Percentiles rank a stretch among this genome's conserved stretches.
Evolutionary conservation across 768 basidiomycete genomes (phyloP).

Genomic region (Hericium rajendrae): DNA sequence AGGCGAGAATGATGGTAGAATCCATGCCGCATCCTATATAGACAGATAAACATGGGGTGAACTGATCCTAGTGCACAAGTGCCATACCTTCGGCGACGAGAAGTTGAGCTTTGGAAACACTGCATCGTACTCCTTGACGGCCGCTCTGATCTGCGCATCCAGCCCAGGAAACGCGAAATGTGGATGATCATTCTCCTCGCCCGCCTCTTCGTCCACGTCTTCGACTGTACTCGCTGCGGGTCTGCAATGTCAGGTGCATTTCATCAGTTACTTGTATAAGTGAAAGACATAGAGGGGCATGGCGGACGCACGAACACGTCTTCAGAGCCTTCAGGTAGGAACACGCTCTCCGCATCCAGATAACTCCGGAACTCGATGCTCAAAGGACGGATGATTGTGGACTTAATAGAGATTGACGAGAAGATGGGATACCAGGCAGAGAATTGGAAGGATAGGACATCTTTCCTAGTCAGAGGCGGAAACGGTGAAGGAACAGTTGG

Average conservation of each 20-base stretch:
- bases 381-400: slow-evolving; percentile 65
- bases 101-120: slow-evolving; percentile 97
- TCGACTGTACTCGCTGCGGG: slow-evolving; percentile 43
- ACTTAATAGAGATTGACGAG: slow-evolving; percentile 53
- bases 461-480: slow-evolving; percentile 38
- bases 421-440: slow-evolving; percentile 80
- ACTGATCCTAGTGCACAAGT: background rate
- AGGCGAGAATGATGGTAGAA: slow-evolving; percentile 74
- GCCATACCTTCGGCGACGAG: slow-evolving; percentile 76
- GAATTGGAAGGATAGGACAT: slow-evolving; percentile 68
- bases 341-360: slow-evolving; percentile 76
- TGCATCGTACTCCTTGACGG: slow-evolving; percentile 61
- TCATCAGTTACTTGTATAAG: too few relatives aligned
- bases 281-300: background rate
- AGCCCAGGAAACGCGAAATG: slow-evolving; percentile 72
- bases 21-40: slow-evolving; percentile 84
- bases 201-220: slow-evolving; percentile 37
- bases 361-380: slow-evolving; percentile 56
- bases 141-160: slow-evolving; percentile 59
- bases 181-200: slow-evolving; percentile 24
- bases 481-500: slow-evolving; percentile 25
- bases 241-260: slow-evolving; percentile 23
- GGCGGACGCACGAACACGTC: slow-evolving; percentile 42
- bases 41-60: background rate
- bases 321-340: slow-evolving; percentile 76